Evolutionary conservation across 2,329 filamentous ascomycete genomes (phyloP).

Genomic region (Dactylellina drechsleri): DNA sequence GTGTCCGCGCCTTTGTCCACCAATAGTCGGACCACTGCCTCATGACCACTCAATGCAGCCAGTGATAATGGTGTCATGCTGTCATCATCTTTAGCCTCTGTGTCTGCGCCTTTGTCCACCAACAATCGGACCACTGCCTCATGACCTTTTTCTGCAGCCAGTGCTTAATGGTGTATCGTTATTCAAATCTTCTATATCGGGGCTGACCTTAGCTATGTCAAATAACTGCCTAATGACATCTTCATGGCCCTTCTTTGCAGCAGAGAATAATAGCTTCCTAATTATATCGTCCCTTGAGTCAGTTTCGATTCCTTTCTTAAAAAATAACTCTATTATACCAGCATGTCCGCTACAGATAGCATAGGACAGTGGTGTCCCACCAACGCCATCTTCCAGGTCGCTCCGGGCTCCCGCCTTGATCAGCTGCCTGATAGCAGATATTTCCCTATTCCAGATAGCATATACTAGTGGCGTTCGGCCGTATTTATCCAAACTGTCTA

Average conservation of each 20-base stretch:
- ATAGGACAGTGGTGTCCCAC: slow-evolving; percentile 22
- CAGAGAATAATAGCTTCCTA: slow-evolving; percentile 5
- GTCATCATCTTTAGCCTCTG: neutral
- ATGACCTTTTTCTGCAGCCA: slow-evolving; percentile 6
- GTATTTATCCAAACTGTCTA: slow-evolving; percentile 5
- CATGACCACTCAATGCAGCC: neutral
- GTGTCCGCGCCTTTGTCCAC: slow-evolving; percentile 12
- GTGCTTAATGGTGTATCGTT: no score
- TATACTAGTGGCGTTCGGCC: slow-evolving; percentile 16
- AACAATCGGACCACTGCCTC: neutral
- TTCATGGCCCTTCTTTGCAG: neutral
- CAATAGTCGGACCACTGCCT: neutral
- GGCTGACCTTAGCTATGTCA: no score
- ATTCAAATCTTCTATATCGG: no score
- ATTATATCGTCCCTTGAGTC: neutral
- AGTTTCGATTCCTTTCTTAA: neutral
- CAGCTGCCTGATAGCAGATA: neutral
- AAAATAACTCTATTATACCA: neutral
- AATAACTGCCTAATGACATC: no score
- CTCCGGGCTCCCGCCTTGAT: slow-evolving; percentile 12
- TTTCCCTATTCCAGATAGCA: neutral
- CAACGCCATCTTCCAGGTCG: slow-evolving; percentile 7
- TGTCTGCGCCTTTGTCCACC: neutral
- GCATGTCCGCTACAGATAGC: slow-evolving; percentile 2
- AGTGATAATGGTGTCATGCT: neutral